Conservation (phyloP, 164 flowering plant species). For the Aristolochia contorta region DNA sequence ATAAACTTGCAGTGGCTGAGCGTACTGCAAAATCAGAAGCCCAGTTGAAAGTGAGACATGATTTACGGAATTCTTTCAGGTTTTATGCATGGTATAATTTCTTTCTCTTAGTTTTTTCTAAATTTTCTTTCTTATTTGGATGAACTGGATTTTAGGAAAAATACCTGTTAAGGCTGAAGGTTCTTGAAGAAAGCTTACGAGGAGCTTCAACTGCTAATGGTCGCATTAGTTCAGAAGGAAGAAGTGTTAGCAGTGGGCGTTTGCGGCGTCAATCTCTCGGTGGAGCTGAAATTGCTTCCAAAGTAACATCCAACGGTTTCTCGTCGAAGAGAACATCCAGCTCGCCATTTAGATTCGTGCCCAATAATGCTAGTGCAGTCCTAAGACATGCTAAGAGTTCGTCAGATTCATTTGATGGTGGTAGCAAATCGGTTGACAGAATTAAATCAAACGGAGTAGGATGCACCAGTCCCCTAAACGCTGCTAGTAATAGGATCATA, state of each 20-base stretch:
- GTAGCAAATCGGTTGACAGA: slow-evolving; percentile 26
- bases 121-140: slow-evolving; percentile 1
- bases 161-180: slow-evolving; percentile 58
- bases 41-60: slow-evolving; percentile 41
- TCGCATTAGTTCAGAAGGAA: slow-evolving; percentile 50
- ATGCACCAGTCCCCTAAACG: slow-evolving; percentile 5
- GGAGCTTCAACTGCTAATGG: slow-evolving; percentile 32
- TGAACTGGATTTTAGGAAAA: slow-evolving; percentile 33
- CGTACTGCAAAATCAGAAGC: slow-evolving; percentile 74
- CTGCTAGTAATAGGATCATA: slow-evolving; percentile 8
- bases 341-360: slow-evolving; percentile 18
- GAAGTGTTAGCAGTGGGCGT: slow-evolving; percentile 58
- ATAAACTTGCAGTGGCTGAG: slow-evolving; percentile 54
- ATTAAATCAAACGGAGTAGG: slow-evolving; percentile 17
- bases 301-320: slow-evolving; percentile 32
- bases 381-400: slow-evolving; percentile 30
- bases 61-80: background rate
- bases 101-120: background rate
- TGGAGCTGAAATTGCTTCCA: slow-evolving; percentile 45
- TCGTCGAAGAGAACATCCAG: slow-evolving; percentile 22
- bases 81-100: background rate
- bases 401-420: slow-evolving; percentile 49
- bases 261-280: slow-evolving; percentile 60
- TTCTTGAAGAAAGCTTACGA: slow-evolving; percentile 55
- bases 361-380: slow-evolving; percentile 23